These are phyloP conservation scores for Magnusiomyces paraingens DNA, from an alignment of 1,139 yeast genomes.

Conservation along the genomic window DNA sequence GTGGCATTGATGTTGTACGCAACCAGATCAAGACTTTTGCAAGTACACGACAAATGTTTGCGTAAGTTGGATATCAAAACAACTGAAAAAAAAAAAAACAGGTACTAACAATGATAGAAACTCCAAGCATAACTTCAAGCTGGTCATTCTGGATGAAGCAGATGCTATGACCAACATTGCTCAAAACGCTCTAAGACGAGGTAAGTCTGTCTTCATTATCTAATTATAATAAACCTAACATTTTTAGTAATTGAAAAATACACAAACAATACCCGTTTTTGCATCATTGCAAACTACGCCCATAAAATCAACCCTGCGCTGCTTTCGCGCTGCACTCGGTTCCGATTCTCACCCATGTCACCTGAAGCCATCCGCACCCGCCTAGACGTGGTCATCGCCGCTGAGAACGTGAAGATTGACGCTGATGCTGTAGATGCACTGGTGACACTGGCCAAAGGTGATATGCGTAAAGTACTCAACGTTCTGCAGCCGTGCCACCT, in stretches of 20 bases:
- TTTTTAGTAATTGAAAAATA: conserved; percentile 70
- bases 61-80: conserved; percentile 21
- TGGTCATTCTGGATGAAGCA: conserved; percentile 93
- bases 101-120: neutral
- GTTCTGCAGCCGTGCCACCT: conserved; percentile 84
- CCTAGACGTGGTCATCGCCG: conserved; percentile 57
- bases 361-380: conserved; percentile 61
- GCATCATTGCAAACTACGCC: conserved; percentile 92
- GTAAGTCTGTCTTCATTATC: conserved; percentile 29
- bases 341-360: conserved; percentile 81
- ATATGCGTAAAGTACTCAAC: conserved; percentile 92
- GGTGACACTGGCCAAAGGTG: conserved; percentile 72
- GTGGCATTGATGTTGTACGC: conserved; percentile 82
- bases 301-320: conserved; percentile 95
- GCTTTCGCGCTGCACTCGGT: conserved; percentile 88
- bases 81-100: conserved; percentile 18
- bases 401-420: conserved; percentile 55
- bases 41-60: conserved; percentile 84
- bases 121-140: conserved; percentile 58
- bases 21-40: conserved; percentile 82
- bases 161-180: conserved; percentile 99
- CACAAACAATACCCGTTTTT: conserved; percentile 90
- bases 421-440: conserved; percentile 61
- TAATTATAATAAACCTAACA: neutral
- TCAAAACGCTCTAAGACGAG: conserved; percentile 85